A percentile compares a stretch with the other conserved stretches of the same genome.
Conservation (phyloP, 1,139 yeast genomes). For the Hanseniaspora gamundiae region DNA sequence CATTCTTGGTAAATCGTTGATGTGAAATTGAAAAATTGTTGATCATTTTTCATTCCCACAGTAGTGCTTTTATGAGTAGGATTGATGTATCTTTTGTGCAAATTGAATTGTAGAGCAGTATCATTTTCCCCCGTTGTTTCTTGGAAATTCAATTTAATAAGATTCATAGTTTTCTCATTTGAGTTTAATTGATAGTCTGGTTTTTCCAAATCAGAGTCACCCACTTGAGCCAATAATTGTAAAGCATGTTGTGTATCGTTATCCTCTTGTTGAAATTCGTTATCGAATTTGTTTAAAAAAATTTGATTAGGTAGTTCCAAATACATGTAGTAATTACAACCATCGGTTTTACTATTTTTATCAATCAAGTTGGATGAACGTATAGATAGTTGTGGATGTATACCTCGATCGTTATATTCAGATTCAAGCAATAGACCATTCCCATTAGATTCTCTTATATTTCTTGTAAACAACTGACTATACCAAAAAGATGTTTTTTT, state of each 20-base stretch:
- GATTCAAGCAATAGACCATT: not conserved
- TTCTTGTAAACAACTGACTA: slow-evolving; percentile 1
- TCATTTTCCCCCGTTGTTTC: not conserved
- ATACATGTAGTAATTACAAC: slow-evolving; percentile 25
- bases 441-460: not conserved
- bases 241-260: not conserved
- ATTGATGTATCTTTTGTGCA: slow-evolving; percentile 6
- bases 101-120: slow-evolving; percentile 2
- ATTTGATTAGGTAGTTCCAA: slow-evolving; percentile 22
- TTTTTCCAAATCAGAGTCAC: slow-evolving; percentile 4
- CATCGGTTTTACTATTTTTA: slow-evolving; percentile 10
- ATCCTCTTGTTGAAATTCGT: slow-evolving; percentile 2
- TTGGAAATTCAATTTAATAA: slow-evolving; percentile 3
- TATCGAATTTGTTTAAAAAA: slow-evolving; percentile 26
- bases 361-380: slow-evolving; percentile 9
- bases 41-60: no score
- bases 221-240: slow-evolving; percentile 2
- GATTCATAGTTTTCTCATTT: slow-evolving; percentile 1
- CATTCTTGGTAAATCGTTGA: slow-evolving; percentile 5
- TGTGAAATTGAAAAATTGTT: slow-evolving; percentile 4
- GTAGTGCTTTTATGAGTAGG: no score
- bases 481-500: slow-evolving; percentile 1
- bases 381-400: slow-evolving; percentile 31
- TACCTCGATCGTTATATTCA: slow-evolving; percentile 19
- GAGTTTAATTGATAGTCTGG: slow-evolving; percentile 5